Evolutionary conservation across 306 rosid species (phyloP).

Genomic region (Lithocarpus polystachyus): DNA sequence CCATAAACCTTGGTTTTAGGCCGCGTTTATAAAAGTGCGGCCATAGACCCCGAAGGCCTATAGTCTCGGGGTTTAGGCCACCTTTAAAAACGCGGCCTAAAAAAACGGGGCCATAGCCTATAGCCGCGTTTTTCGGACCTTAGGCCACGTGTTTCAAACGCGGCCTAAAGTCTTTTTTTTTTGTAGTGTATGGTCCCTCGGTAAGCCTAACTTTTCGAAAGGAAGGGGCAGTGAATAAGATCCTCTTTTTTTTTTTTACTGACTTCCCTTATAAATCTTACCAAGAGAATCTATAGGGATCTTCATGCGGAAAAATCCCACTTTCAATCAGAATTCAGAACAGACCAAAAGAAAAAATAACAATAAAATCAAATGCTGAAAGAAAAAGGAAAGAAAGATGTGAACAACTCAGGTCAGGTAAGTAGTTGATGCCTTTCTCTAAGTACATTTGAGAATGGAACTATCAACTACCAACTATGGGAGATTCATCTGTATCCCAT

Average conservation of each 20-base stretch:
- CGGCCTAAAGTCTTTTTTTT: too few relatives aligned
- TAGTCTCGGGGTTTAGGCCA: too few relatives aligned
- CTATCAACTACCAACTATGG: too few relatives aligned
- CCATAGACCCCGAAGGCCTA: too few relatives aligned
- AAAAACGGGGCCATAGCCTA: too few relatives aligned
- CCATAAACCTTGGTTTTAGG: too few relatives aligned
- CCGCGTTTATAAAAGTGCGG: too few relatives aligned
- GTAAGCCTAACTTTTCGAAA: slow-evolving; percentile 37
- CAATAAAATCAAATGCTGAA: slow-evolving; percentile 1
- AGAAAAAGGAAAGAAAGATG: background rate
- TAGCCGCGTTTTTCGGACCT: too few relatives aligned
- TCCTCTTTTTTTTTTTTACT: slow-evolving; percentile 6
- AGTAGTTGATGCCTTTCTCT: background rate
- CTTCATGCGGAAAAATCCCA: background rate
- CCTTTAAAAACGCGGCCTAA: too few relatives aligned
- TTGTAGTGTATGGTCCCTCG: slow-evolving; percentile 24
- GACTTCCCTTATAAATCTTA: background rate
- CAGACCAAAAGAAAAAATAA: background rate
- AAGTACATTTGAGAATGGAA: slow-evolving; percentile 4
- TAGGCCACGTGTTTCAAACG: too few relatives aligned
- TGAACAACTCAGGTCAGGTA: background rate
- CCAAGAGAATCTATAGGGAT: slow-evolving; percentile 15
- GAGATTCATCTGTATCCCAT: background rate
- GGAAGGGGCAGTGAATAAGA: background rate
- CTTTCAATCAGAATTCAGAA: background rate